These are phyloP conservation scores for Claviceps monticola DNA, from an alignment of 2,329 filamentous ascomycete genomes.

Conservation along the genomic window DNA sequence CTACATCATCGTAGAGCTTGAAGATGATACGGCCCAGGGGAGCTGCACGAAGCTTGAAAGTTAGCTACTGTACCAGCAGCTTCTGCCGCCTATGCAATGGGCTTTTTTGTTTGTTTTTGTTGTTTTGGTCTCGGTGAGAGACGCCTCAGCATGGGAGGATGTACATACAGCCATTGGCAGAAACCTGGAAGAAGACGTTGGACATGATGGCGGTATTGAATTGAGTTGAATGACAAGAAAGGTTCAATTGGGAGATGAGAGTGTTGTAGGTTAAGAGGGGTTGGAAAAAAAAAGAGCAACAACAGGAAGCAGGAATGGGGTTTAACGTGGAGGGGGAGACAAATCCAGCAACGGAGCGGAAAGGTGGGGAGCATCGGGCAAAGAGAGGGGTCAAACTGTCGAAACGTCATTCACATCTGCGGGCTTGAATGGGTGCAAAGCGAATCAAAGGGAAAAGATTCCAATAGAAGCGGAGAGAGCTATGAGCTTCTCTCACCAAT, in stretches of 20 bases:
- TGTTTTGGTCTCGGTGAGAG: too few species aligned
- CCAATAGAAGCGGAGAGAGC: not conserved
- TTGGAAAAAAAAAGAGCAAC: not conserved
- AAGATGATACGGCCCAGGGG: conserved; percentile 64
- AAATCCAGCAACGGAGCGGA: not conserved
- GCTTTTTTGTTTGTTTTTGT: not conserved
- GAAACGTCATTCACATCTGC: conserved; percentile 6
- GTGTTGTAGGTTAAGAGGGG: not conserved
- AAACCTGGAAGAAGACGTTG: conserved; percentile 9
- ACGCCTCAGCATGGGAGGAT: too few species aligned
- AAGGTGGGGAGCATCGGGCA: not conserved
- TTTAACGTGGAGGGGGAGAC: not conserved
- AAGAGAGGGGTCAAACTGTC: conserved; percentile 4
- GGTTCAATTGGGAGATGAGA: not conserved
- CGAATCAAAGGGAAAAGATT: conserved; percentile 1
- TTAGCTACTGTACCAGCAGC: not conserved
- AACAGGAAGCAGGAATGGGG: not conserved
- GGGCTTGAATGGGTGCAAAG: not conserved
- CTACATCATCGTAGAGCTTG: conserved; percentile 70
- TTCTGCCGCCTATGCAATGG: not conserved
- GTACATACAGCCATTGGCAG: conserved; percentile 7
- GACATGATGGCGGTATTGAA: not conserved
- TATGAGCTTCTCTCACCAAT: conserved; percentile 3
- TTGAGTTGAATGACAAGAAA: not conserved
- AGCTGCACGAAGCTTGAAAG: not conserved